Base-by-base conservation (phyloP, 2,329 filamentous ascomycete species). In the Ilyonectria sp. region DNA sequence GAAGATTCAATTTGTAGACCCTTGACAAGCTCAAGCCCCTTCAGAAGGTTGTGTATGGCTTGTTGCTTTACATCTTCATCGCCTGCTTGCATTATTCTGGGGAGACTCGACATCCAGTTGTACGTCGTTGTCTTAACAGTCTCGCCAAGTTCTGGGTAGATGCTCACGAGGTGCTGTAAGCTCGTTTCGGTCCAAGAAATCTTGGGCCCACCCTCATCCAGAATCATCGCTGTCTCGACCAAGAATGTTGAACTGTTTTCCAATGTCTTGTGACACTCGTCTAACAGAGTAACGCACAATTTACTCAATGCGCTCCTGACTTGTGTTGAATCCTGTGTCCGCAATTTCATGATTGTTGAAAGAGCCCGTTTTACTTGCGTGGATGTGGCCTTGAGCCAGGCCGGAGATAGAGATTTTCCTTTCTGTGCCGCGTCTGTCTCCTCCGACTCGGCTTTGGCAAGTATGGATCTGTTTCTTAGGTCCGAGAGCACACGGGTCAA, bases 361-460 rank as follows among this genome's bases (percentile, higher is more conserved):
- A 99, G 83, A 1, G 94, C 95, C 60, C 96, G 86, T 77, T 95
- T 95, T 61, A 98, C 88, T 78, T 98, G 95, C 1, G 88, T 86
- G 2, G 90, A 84, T 2, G 95, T 97, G 8, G 93, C 94, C 67
- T 90, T 91, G 1, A 97, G 83, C 96, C 96, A 99, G 11, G 85
- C 76, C 8, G 79, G 74, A 49, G 84, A 84, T 52, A 88, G 75
- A 1, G 85, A 72, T 74, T 86, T 80, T 17, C 77, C 69, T 15
- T 77, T 69, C 2, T 77, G 69, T 23, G 57, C 57, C 15, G 69
- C 68, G 10, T 72, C 60, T 67, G 72, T 66, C 57, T 69, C 52
- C 47, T 78, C 74, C 4, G 76, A 70, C 3, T 78, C 71, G n/a
- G 71, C 63, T 43, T 82, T 80, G 9, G 79, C 79, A 6, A 85